Evolutionary conservation across 352 stramenopile genomes (phyloP).

Genomic region (Saprolegnia diclina): DNA sequence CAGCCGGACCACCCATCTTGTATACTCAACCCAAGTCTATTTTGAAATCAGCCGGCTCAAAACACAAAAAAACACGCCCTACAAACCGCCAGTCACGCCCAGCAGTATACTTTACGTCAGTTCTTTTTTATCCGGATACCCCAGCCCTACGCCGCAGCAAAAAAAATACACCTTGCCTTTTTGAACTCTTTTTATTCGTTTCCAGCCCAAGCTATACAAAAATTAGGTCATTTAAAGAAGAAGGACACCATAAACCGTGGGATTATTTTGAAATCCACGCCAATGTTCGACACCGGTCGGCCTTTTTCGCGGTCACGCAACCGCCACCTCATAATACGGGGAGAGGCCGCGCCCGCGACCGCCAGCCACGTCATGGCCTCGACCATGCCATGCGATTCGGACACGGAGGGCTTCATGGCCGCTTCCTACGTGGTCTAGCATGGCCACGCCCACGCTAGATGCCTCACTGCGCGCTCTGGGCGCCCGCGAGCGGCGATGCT

Average conservation of each 20-base stretch:
- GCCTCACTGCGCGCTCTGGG: too few relatives aligned
- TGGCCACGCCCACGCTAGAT: too few relatives aligned
- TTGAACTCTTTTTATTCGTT: not conserved
- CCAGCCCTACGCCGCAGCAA: not conserved
- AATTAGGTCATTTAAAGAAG: not conserved
- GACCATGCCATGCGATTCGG: too few relatives aligned
- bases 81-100: not conserved
- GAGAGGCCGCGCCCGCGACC: not conserved
- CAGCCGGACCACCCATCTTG: not conserved
- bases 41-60: not conserved
- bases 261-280: not conserved
- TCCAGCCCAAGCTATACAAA: not conserved
- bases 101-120: not conserved
- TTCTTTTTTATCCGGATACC: not conserved
- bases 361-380: not conserved
- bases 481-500: too few relatives aligned
- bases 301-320: not conserved
- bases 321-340: not conserved
- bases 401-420: too few relatives aligned
- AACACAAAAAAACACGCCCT: constrained; percentile 16
- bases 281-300: not conserved
- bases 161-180: not conserved
- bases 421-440: too few relatives aligned
- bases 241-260: not conserved
- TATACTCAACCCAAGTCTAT: constrained; percentile 26